Percentiles rank a stretch among this genome's conserved stretches.
Conservation (phyloP, 352 stramenopile species). For the Pythium sukuiense region DNA sequence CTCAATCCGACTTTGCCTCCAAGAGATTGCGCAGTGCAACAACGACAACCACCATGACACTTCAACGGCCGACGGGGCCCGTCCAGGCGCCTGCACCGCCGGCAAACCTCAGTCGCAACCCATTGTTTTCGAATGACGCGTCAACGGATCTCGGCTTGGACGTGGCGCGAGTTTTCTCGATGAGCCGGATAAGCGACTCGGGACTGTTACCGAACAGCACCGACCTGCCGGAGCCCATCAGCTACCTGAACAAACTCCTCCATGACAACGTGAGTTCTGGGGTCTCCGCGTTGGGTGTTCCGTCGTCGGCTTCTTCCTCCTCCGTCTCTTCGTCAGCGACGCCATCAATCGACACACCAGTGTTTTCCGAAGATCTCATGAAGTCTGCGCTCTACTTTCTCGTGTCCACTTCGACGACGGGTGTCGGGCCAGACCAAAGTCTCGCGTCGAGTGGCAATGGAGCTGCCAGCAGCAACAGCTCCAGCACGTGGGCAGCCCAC, state of each 20-base stretch:
- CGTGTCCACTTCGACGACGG: conserved; percentile 53
- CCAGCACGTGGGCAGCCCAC: conserved; percentile 6
- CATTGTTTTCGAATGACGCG: conserved; percentile 58
- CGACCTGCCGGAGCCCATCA: conserved; percentile 65
- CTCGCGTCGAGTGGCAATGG: not conserved
- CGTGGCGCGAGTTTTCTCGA: conserved; percentile 26
- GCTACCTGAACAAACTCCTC: conserved; percentile 43
- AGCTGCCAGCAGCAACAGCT: not conserved
- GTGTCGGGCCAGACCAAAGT: conserved; percentile 25
- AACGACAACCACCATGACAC: not conserved
- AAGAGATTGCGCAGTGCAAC: conserved; percentile 22
- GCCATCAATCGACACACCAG: conserved; percentile 8
- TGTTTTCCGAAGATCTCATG: conserved; percentile 67
- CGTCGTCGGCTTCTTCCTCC: not conserved
- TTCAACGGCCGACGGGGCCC: not conserved
- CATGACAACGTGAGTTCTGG: conserved; percentile 8
- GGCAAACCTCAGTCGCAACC: conserved; percentile 32
- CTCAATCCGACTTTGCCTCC: conserved; percentile 3
- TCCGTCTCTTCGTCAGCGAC: conserved; percentile 6
- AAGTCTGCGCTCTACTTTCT: conserved; percentile 66
- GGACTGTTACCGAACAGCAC: conserved; percentile 48
- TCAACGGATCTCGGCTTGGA: conserved; percentile 31
- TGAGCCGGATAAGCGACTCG: conserved; percentile 29
- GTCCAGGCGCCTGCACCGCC: conserved; percentile 14
- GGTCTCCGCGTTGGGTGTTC: not conserved